Evolutionary conservation across 371 early-diverging fungal genomes (phyloP), one percentile per base, ranked within the genome.

Genomic region (Choanephora cucurbitarum): DNA sequence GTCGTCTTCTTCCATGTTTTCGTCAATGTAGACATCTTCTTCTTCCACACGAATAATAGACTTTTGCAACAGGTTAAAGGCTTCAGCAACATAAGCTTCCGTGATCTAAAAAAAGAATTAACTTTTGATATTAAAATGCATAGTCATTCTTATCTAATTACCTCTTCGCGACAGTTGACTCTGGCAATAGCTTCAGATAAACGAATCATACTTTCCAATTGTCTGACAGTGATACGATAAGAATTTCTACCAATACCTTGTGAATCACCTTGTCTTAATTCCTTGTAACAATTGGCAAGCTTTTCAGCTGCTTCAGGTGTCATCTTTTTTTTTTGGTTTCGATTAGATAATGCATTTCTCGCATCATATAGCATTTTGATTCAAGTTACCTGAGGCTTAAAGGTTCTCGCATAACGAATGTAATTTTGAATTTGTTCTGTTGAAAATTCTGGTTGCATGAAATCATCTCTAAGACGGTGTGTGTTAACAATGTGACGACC

Each of bases 111-210:
- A 88, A 19, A 90, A 87, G n/a, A 99, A 84, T 19, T 90, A 28
- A 28, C 5, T 28, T 28, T 28, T 28, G 28, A 28, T 5, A 28
- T 28, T 28, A 28, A 28, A 28, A 28, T 28, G 28, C 79, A 61
- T 92, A 91, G 32, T 94, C 98, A 63, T 46, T 45, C 22, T 28
- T 40, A 47, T 39, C 52, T 40, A 19, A 22, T 57, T 69, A 94
- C 92, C 58, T 82, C 71, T 19, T 86, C 81, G 46, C 86, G 75
- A 58, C 94, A 90, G 67, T 14, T 86, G 85, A 99, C 92, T 69
- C 98, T 99, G 55, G 99, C 99, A 39, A 99, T 74, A 11, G 99
- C 85, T 80, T 99, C 99, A n/a, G 99, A 90, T 46, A 99, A 90
- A 71, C 99, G 94, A 46, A 99, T 90, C 61, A 99, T 95, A 52